phyloP scores from a whole-genome alignment of 2,329 filamentous ascomycete species.

The Colletotrichum australisinense region DNA sequence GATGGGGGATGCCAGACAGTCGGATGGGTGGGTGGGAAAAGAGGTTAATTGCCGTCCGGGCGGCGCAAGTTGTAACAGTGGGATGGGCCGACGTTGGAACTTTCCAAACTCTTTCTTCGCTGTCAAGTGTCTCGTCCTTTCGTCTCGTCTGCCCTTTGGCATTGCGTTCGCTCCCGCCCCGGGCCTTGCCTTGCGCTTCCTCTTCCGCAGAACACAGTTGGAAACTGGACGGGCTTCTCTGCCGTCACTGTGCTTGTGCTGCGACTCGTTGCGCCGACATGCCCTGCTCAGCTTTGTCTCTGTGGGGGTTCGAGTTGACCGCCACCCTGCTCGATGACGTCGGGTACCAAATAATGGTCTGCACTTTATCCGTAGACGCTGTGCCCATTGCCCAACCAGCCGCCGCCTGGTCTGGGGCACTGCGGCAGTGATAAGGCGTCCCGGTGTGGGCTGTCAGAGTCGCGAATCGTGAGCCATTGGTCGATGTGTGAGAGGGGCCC shows the following conservation, averaged over 20 bases:
- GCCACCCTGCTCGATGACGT: conserved; percentile 35
- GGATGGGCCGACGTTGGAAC: not conserved
- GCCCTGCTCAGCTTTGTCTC: not conserved
- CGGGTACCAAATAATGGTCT: conserved; percentile 17
- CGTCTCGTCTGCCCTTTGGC: conserved; percentile 12
- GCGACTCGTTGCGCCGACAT: not conserved
- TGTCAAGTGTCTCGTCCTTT: conserved; percentile 2
- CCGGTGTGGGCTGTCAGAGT: not conserved
- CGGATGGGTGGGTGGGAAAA: conserved; percentile 12
- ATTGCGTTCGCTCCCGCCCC: not conserved
- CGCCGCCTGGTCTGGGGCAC: not conserved
- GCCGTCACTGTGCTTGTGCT: conserved; percentile 4
- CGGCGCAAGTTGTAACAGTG: not conserved
- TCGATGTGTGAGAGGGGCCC: conserved; percentile 8
- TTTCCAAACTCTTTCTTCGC: not conserved
- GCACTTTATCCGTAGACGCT: not conserved
- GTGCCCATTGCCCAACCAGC: conserved; percentile 23
- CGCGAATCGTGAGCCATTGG: not conserved
- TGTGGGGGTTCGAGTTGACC: conserved; percentile 24
- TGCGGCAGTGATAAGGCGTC: conserved; percentile 14
- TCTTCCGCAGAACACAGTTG: not conserved
- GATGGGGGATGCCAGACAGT: conserved; percentile 17
- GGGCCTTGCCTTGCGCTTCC: not conserved
- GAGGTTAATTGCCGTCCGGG: conserved; percentile 13
- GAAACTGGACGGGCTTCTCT: not conserved